Evolutionary conservation across 2,329 filamentous ascomycete species (phyloP), one percentile per base, ranked within the genome.

Genomic region (Allantophomopsis lycopodina): DNA sequence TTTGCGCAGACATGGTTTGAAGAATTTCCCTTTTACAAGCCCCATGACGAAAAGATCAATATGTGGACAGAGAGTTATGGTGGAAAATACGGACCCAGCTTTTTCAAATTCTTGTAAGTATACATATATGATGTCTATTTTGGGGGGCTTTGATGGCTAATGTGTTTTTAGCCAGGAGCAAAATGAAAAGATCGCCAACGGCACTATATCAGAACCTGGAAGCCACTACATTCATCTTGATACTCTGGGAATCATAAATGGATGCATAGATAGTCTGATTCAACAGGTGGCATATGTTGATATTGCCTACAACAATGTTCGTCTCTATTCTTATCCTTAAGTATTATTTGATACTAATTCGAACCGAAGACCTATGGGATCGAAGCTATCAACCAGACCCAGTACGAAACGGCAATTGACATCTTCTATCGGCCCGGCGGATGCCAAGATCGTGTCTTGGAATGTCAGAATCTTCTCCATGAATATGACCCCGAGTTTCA

Each of bases 161-260:
- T 10, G 32, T 73, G 57, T 61, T n/a, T 60, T 61, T 35, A 69
- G 67, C 56, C 64, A 78, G 48, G 55, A 69, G 40, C 76, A 84
- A 55, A 85, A 84, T 48, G 56, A 64, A 11, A 62, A 62, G 40
- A 67, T 70, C 8, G 48, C 54, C 14, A 66, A 62, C 36, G 69
- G 73, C 4, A 53, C 62, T 2, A 43, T 72, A 2, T 52, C 64
- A 6, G 55, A 52, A 11, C 65, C 68, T 40, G 61, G 57, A 21
- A 73, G 69, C 2, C 57, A 76, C 6, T 64, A 71, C 20, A 68
- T 81, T 36, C 65, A 69, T 40, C 60, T 85, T 5, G 61, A 62
- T 14, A 71, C 78, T 0, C 55, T 85, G 0, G 79, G 79, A 17
- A 79, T 85, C 43, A 62, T 82, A 42, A 83, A 84, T 52, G 80